These are phyloP conservation scores for Daldinia vernicosa DNA, from an alignment of 495 filamentous ascomycete species.

Conservation along the genomic window DNA sequence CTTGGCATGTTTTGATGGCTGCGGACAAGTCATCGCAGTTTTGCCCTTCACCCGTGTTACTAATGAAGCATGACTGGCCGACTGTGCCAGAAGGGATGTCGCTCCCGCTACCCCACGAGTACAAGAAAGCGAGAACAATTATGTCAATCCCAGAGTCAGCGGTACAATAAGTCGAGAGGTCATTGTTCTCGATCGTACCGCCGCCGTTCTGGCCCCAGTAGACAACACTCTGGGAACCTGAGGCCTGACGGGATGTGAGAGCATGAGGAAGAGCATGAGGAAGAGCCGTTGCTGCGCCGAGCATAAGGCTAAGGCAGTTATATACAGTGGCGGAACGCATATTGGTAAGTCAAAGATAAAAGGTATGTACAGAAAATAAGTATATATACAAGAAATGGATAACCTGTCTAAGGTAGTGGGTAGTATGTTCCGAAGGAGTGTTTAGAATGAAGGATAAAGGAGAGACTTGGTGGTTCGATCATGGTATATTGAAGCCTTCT, in stretches of 20 bases:
- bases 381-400: constrained; percentile 38
- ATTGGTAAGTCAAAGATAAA: constrained; percentile 21
- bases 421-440: constrained; percentile 11
- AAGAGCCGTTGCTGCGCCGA: constrained; percentile 42
- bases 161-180: constrained; percentile 54
- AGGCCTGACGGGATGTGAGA: constrained; percentile 36
- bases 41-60: constrained; percentile 44
- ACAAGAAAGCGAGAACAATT: constrained; percentile 64
- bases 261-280: constrained; percentile 45
- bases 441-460: constrained; percentile 23
- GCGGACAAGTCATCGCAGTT: constrained; percentile 57
- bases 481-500: constrained; percentile 31
- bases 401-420: constrained; percentile 26
- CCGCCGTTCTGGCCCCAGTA: constrained; percentile 59
- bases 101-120: constrained; percentile 49
- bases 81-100: constrained; percentile 50
- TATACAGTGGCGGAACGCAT: constrained; percentile 48
- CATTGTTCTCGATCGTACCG: constrained; percentile 53
- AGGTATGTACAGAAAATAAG: constrained; percentile 37
- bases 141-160: constrained; percentile 56
- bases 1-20: constrained; percentile 61
- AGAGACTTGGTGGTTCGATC: constrained; percentile 23
- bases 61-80: constrained; percentile 53
- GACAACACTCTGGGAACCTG: constrained; percentile 50
- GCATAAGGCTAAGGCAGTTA: constrained; percentile 45